Evolutionary conservation across 805 yeast species (phyloP), one percentile per base, ranked within the genome.

Genomic region (Saturnispora quitensis): DNA sequence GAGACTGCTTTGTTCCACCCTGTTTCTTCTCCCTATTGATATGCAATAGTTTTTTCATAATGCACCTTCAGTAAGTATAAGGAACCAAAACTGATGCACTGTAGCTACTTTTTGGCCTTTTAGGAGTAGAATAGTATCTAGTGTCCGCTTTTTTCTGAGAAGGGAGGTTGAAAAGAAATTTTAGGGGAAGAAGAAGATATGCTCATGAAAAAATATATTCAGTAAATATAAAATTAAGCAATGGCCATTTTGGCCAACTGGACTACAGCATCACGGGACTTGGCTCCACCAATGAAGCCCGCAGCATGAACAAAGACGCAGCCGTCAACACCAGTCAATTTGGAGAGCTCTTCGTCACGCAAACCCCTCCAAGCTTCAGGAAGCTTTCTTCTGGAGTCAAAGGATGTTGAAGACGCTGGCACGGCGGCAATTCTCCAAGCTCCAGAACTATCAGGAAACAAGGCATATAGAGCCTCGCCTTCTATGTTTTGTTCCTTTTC

Each of bases 341-440:
- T 73, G 58, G 86, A 78, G 59, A 93, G 75, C 40, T 74, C 86
- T 31, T 86, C 91, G 65, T 93, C 99, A 65, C 99, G 81, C 45
- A 90, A 71, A n/a, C 99, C 99, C 73, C 99, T 80, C 89, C 96
- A 86, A 18, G 80, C 77, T 67, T 86, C 93, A 13, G 97, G 97
- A 53, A 93, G 75, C 31, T 96, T 85, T 67, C 79, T 78, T 71
- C 99, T 81, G 64, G 88, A 86, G 56, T 82, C 86, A 64, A 93
- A 93, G 15, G 95, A 82, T 6, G 84, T 73, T 3, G 86, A 72
- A 33, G 80, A 74, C n/a, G 83, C 75, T n/a, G 96, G 84, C 25
- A 91, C 97, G 4, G 97, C 90, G 46, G 95, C 86, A 47, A 93
- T 79, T 72, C 99, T 80, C 91, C 95, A 88, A 47, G 76, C 74